Conservation (phyloP, 2,329 filamentous ascomycete species). For the Aureobasidium leucospermi region DNA sequence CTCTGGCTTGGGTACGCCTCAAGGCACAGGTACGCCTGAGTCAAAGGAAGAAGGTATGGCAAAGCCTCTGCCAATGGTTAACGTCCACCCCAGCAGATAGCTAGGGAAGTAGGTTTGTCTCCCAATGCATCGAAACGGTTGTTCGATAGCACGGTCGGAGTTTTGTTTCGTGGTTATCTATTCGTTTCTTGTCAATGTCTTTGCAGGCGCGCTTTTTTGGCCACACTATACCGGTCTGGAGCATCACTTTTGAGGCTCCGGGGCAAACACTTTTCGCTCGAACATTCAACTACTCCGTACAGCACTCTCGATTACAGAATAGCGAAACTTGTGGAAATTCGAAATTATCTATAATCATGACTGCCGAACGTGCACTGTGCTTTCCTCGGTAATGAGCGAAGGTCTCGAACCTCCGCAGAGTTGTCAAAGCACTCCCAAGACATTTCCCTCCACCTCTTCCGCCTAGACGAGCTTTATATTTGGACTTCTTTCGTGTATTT, state of each 20-base stretch:
- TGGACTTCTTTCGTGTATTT: neutral
- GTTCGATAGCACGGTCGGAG: neutral
- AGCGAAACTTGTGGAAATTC: neutral
- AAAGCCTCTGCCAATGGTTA: neutral
- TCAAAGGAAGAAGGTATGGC: neutral
- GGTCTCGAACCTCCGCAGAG: neutral
- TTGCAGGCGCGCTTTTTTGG: neutral
- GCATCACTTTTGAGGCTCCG: neutral
- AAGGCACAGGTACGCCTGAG: conserved; percentile 15
- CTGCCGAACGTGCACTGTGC: neutral
- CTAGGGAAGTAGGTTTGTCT: neutral
- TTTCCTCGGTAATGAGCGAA: neutral
- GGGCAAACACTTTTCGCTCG: neutral
- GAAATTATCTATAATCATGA: neutral
- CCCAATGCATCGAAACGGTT: neutral
- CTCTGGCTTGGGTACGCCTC: conserved; percentile 32
- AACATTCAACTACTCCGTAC: neutral
- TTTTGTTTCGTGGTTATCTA: neutral
- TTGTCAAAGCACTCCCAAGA: neutral
- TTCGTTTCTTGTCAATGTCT: neutral
- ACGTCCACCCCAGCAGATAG: conserved; percentile 1
- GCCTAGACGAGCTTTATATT: neutral
- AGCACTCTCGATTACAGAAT: neutral
- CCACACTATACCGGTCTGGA: neutral
- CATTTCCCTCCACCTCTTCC: neutral